Base-by-base conservation (phyloP, 2,329 filamentous ascomycete species). In the Fusarium miscanthi region DNA sequence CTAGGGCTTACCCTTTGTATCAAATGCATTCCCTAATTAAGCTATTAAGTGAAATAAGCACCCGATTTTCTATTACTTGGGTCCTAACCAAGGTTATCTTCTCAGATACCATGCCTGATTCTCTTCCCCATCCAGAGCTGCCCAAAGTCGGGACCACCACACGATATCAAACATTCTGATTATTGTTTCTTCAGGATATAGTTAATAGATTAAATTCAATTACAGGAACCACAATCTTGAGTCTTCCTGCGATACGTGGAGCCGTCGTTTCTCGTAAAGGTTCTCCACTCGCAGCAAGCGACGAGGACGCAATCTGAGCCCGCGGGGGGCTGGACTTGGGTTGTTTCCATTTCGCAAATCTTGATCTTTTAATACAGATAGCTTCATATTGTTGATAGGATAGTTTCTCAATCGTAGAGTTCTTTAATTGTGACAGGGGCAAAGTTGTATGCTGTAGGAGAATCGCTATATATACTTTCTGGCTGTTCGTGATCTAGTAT, bases 341-440 rank as follows among this genome's bases (percentile, higher is more conserved):
- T 6, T 17, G 8, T 25, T 14, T 52, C 23, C 48, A 52, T 35
- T 27, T 21, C 12, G 7, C 49, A 40, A 23, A 52, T 38, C 9
- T 21, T 40, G 7, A 12, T 0, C 8, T 5, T 38, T 38, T n/a
- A 16, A 2, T 0, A 9, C 27, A 8, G 2, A 6, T 27, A 12
- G 2, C 6, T 4, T 17, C 2, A 21, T 37, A 16, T 10, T 25
- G 17, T 23, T 33, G 1, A 17, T 19, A 25, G 2, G 16, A 11
- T 27, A 3, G 10, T 25, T 2, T 21, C 7, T 25, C 14, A 4
- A 3, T 2, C 4, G 1, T 25, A 2, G n/a, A 19, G 8, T 9
- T 51, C 1, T 35, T 3, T 6, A 21, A 11, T 14, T 14, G 16
- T 19, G 37, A 14, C 2, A 8, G 2, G 6, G 16, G 9, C 16